Percentiles rank a stretch among this genome's conserved stretches.
phyloP scores from a whole-genome alignment of 208 protist genomes.

The Kentomonas sorsogonicus region DNA sequence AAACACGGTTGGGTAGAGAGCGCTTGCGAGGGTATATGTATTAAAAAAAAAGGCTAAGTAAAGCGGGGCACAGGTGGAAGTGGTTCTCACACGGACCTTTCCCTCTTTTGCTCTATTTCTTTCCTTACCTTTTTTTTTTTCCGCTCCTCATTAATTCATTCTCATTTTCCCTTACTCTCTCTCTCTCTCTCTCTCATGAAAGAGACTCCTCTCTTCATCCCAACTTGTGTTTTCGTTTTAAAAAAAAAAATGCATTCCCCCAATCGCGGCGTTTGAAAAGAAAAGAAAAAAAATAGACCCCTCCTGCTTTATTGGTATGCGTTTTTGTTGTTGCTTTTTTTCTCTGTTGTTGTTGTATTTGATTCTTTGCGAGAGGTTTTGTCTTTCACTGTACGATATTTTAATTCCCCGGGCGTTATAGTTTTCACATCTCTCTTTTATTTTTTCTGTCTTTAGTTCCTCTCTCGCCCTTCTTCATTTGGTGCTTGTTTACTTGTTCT shows the following conservation, averaged over 20 bases:
- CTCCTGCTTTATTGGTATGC: not conserved
- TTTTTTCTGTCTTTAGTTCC: not conserved
- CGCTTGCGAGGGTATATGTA: not conserved
- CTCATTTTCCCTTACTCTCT: not conserved
- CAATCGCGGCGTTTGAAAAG: not conserved
- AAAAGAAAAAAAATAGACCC: constrained; percentile 6
- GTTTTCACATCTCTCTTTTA: too few relatives aligned
- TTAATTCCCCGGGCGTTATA: too few relatives aligned
- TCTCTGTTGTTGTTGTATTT: constrained; percentile 2
- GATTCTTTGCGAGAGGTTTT: too few relatives aligned
- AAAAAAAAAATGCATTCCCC: not conserved
- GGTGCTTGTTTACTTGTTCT: not conserved
- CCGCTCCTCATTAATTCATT: not conserved
- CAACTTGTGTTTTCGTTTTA: constrained; percentile 9
- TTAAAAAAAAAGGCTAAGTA: not conserved
- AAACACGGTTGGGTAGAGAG: too few relatives aligned
- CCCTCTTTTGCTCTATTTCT: not conserved
- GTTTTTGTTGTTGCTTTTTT: not conserved
- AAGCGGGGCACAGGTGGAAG: not conserved
- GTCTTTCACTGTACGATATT: too few relatives aligned
- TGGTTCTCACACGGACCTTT: not conserved
- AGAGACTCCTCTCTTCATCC: not conserved
- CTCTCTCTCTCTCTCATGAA: too few relatives aligned
- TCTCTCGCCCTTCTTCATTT: not conserved
- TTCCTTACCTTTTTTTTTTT: constrained; percentile 1